Conservation (phyloP, 2,329 filamentous ascomycete genomes). For the Fragosphaeria purpurea region DNA sequence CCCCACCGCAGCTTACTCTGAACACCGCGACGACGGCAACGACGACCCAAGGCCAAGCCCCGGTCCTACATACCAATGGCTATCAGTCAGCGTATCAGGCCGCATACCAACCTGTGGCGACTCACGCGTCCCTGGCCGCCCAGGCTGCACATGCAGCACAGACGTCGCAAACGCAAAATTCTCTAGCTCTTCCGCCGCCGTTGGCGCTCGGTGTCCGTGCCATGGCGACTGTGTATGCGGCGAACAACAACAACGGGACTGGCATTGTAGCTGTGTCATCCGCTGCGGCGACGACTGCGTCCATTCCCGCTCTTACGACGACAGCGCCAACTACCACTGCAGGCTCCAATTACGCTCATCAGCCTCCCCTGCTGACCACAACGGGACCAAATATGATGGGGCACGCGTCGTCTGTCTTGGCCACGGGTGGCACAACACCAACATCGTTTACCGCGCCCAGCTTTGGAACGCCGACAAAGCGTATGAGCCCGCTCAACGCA, state of each 20-base stretch:
- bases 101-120: too few relatives aligned
- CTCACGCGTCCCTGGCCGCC: neutral
- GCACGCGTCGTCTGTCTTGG: neutral
- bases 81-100: neutral
- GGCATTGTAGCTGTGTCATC: constrained; percentile 7
- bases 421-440: constrained; percentile 7
- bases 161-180: constrained; percentile 28
- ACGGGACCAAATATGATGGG: neutral
- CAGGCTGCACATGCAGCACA: neutral
- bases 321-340: neutral
- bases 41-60: constrained; percentile 11
- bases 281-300: constrained; percentile 28
- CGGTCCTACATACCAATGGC: neutral
- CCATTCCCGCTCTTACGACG: constrained; percentile 17
- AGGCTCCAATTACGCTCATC: neutral
- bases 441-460: constrained; percentile 13
- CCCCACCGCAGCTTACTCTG: constrained; percentile 61
- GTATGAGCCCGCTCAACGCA: constrained; percentile 40
- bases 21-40: constrained; percentile 42
- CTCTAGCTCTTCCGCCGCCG: constrained; percentile 53
- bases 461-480: constrained; percentile 43
- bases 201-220: constrained; percentile 53
- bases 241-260: constrained; percentile 29
- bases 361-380: constrained; percentile 3
- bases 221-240: constrained; percentile 66